Percentiles rank a stretch among this genome's conserved stretches.
These are phyloP conservation scores for Sclerotinia spermophila DNA, from an alignment of 2,329 filamentous ascomycete genomes.

Conservation along the genomic window DNA sequence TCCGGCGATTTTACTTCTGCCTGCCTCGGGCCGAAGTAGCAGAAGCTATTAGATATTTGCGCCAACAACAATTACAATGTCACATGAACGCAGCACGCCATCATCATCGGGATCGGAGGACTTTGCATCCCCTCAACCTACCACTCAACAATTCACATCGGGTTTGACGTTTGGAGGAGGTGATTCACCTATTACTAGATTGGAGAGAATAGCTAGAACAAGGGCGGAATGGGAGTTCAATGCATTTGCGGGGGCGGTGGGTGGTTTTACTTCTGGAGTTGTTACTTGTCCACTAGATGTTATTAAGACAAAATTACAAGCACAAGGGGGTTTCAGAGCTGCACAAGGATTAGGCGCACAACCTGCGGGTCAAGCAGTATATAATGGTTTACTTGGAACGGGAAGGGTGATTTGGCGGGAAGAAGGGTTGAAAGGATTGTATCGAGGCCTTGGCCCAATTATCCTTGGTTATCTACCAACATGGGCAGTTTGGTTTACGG, in stretches of 20 bases:
- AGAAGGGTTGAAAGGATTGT: slow-evolving; percentile 86
- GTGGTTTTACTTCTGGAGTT: slow-evolving; percentile 88
- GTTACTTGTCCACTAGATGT: slow-evolving; percentile 97
- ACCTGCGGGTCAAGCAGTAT: slow-evolving; percentile 53
- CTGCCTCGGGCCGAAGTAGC: slow-evolving; percentile 11
- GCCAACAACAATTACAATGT: slow-evolving; percentile 42
- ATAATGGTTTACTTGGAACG: slow-evolving; percentile 84
- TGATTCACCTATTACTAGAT: slow-evolving; percentile 39
- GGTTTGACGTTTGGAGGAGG: slow-evolving; percentile 22
- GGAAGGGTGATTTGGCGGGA: slow-evolving; percentile 80
- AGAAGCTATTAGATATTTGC: slow-evolving; percentile 40
- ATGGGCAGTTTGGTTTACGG: slow-evolving; percentile 96
- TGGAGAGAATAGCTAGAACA: slow-evolving; percentile 54
- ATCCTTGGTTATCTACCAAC: slow-evolving; percentile 93
- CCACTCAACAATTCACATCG: slow-evolving; percentile 26
- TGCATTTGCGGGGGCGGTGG: slow-evolving; percentile 80
- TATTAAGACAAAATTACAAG: slow-evolving; percentile 97
- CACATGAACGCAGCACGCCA: slow-evolving; percentile 43
- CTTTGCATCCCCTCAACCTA: slow-evolving; percentile 27
- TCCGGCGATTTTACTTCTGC: slow-evolving; percentile 2
- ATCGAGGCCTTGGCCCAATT: slow-evolving; percentile 90
- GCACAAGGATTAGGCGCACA: slow-evolving; percentile 19
- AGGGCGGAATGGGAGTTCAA: slow-evolving; percentile 68
- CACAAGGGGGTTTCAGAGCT: slow-evolving; percentile 76
- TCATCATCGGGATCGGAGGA: slow-evolving; percentile 34